Percentiles rank a stretch among this genome's conserved stretches.
Evolutionary conservation across 2,329 filamentous ascomycete species (phyloP).

Genomic region (Xylaria sp.): DNA sequence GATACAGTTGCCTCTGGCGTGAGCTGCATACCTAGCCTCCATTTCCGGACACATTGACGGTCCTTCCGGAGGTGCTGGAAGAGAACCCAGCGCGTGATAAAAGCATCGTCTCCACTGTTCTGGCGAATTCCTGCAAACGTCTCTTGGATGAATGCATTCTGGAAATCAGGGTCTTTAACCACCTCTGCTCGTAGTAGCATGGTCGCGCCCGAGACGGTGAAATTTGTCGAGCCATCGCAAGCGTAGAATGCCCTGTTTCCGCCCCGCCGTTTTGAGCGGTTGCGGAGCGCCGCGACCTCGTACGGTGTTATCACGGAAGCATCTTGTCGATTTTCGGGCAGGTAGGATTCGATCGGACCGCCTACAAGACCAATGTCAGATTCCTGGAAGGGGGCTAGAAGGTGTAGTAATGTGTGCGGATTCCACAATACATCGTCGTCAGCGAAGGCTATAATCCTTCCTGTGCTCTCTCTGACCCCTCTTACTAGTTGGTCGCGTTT

Average conservation of each 20-base stretch:
- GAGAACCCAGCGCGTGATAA: slow-evolving; percentile 46
- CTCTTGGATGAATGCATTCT: slow-evolving; percentile 40
- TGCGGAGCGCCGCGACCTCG: slow-evolving; percentile 46
- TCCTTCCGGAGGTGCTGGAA: slow-evolving; percentile 36
- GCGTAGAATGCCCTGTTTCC: slow-evolving; percentile 39
- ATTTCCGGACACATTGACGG: slow-evolving; percentile 19
- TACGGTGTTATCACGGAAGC: slow-evolving; percentile 41
- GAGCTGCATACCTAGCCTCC: slow-evolving; percentile 45
- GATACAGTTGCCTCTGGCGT: slow-evolving; percentile 40
- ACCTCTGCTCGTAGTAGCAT: slow-evolving; percentile 45
- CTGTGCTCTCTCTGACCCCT: slow-evolving; percentile 40
- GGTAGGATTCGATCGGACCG: slow-evolving; percentile 42
- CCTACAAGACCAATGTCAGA: slow-evolving; percentile 41
- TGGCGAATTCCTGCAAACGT: slow-evolving; percentile 39
- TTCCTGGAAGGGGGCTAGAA: slow-evolving; percentile 46
- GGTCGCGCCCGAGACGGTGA: slow-evolving; percentile 45
- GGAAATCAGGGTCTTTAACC: slow-evolving; percentile 41
- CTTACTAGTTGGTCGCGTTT: slow-evolving; percentile 45
- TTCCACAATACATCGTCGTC: slow-evolving; percentile 48
- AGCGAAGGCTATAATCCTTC: slow-evolving; percentile 43
- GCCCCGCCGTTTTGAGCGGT: slow-evolving; percentile 38
- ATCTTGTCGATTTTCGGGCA: slow-evolving; percentile 39
- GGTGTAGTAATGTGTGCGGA: slow-evolving; percentile 27
- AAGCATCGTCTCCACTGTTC: slow-evolving; percentile 45
- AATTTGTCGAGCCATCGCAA: slow-evolving; percentile 44